Percentiles rank a stretch among this genome's conserved stretches.
phyloP scores from a whole-genome alignment of 2,329 filamentous ascomycete genomes.

The Ophiostoma piceae region DNA sequence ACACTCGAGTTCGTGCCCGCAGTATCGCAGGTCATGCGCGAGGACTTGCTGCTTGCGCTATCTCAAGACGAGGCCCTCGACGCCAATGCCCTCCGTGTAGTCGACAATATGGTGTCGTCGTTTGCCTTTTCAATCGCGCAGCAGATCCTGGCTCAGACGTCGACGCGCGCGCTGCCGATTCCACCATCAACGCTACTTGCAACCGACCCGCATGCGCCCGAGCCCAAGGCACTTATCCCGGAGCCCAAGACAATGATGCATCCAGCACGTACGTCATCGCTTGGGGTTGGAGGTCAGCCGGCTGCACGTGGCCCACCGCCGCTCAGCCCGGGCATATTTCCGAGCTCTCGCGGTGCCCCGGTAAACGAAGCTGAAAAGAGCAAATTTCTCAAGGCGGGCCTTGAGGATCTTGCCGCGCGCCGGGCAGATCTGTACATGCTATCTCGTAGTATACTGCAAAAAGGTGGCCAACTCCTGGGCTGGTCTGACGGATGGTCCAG shows the following conservation, averaged over 20 bases:
- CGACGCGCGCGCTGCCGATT: conserved; percentile 62
- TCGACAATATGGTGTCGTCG: conserved; percentile 70
- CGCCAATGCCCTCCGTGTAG: conserved; percentile 45
- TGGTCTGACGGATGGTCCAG: conserved; percentile 75
- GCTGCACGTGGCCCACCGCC: conserved; percentile 35
- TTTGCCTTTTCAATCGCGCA: conserved; percentile 73
- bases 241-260: conserved; percentile 68
- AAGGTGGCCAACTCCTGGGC: conserved; percentile 62
- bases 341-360: conserved; percentile 41
- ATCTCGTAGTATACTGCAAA: conserved; percentile 72
- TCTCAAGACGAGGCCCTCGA: conserved; percentile 34
- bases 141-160: conserved; percentile 70
- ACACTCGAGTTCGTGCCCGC: conserved; percentile 79
- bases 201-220: conserved; percentile 41
- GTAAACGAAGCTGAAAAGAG: conserved; percentile 39
- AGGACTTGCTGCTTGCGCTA: conserved; percentile 64
- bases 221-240: conserved; percentile 58
- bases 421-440: conserved; percentile 77
- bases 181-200: conserved; percentile 51
- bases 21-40: conserved; percentile 71
- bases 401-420: conserved; percentile 76
- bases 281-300: conserved; percentile 38
- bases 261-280: conserved; percentile 59
- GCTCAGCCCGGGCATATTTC: conserved; percentile 50
- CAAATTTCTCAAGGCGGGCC: conserved; percentile 56